Evolutionary conservation across 345 rosid genomes (phyloP), one percentile per base, ranked within the genome.

Genomic region (Pistacia integerrima): DNA sequence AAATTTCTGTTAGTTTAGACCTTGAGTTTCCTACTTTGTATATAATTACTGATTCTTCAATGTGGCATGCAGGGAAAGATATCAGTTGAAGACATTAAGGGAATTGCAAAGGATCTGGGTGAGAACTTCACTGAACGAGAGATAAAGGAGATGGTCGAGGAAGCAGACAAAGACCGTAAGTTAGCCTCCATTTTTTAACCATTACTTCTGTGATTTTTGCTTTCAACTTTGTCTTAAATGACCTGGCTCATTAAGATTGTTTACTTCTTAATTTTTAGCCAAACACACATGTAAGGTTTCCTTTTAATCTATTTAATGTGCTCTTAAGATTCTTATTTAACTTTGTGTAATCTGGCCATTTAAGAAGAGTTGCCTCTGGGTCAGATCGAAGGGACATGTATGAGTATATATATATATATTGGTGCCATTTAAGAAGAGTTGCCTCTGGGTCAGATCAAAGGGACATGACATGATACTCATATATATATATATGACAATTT

Each of bases 121-220:
- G 94, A 91, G 83, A 78, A 63, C 85, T 89, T 93, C 85, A 80
- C 93, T 16, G 91, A 91, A 56, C 75, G 67, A 70, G 98, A 96
- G 22, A 91, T 93, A 14, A 77, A 80, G 51, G 97, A 92, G 70
- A 93, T 96, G 98, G 83, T 93, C 17, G 87, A 86, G 69, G 97
- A 90, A 87, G 98, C 99, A 11, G 97, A 96, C 74, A 82, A 81
- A 61, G 92, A 91, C 80, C 80, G 98, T 96, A 86, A 90, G 91
- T 82, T 70, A 41, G 49, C 56, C 58, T 64, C 25, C 48, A 69
- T 17, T 69, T 51, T 54, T 36, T 48, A 2, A 62, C 18, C 56
- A 38, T 18, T 55, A 18, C 38, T 44, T 13, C 62, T 60, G 9
- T 66, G 48, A 67, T 38, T 49, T 74, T 46, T 63, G 20, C 17